Evolutionary conservation across 176 grass and related monocot species (phyloP), one percentile per base, ranked within the genome.

Genomic region (Metroxylon sagu): DNA sequence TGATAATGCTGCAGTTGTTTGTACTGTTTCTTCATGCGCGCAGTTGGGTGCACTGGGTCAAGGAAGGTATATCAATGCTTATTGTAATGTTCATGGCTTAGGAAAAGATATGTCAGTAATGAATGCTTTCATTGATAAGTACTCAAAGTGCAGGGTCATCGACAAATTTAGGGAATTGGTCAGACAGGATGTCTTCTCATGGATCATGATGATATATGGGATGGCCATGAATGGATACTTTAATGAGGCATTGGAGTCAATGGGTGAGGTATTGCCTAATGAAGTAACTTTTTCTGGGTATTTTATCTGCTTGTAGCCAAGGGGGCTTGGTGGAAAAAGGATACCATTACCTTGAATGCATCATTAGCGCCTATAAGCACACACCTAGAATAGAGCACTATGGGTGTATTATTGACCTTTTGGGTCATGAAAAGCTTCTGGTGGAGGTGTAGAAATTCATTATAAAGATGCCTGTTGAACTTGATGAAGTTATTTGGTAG

Each of bases 61-160:
- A 53, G 90, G 90, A 19, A 74, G 28, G 7, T 83, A 95, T 78
- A 49, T 89, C 27, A 79, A 95, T 76, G 79, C 77, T 48, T 95
- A 89, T 62, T 95, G 80, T 77, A 74, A 87, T 76, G 56, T 73
- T 52, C 58, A 84, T 80, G 71, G 74, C 72, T 69, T 89, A 81
- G 74, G 77, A 29, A 79, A 84, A 23, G 61, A 72, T 12, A 68
- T 84, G 51, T 48, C 80, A n/a, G 86, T 84, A 61, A 89, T 82
- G 69, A 95, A 87, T 77, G 85, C 86, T 16, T 70, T 90, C 49
- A 90, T 87, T 74, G 86, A 95, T 67, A 90, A 90, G 91, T 95
- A 95, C 65, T 95, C 86, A 1, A 90, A 90, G 57, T 87, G 86
- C 65, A 86, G 91, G 43, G 86, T 90, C 75, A 58, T 85, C 16